Conservation (phyloP, 441 rosid genomes). For the Sinapis alba region DNA sequence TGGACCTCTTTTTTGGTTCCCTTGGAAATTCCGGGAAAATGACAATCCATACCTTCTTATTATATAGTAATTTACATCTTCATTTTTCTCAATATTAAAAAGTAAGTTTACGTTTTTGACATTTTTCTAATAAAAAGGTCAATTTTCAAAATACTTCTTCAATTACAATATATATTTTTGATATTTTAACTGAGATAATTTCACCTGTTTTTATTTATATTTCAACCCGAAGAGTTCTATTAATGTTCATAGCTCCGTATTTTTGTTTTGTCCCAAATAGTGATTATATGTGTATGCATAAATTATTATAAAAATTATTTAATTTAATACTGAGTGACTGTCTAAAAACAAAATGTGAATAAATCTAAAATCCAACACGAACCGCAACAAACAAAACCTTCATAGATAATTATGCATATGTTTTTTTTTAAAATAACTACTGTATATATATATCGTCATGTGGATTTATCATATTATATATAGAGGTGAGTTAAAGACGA, state of each 20-base stretch:
- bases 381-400: conserved; percentile 10
- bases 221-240: not conserved
- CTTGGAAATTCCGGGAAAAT: conserved; percentile 34
- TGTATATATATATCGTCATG: not conserved
- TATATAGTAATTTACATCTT: not conserved
- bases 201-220: not conserved
- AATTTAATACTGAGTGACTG: not conserved
- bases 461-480: conserved; percentile 19
- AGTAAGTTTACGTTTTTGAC: not conserved
- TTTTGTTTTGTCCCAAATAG: too few relatives aligned
- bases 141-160: not conserved
- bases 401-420: conserved; percentile 5
- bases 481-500: conserved; percentile 14
- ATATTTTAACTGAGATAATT: not conserved
- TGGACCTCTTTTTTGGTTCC: conserved; percentile 34
- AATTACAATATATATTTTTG: not conserved
- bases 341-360: not conserved
- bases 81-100: not conserved
- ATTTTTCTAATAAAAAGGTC: not conserved
- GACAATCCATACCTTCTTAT: conserved; percentile 4
- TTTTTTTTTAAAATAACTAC: not conserved
- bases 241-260: not conserved
- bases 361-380: not conserved
- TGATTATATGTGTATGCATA: not conserved
- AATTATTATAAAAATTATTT: not conserved